These are phyloP conservation scores for Thymus mandschuricus DNA, from an alignment of 257 asterid species.

Conservation along the genomic window DNA sequence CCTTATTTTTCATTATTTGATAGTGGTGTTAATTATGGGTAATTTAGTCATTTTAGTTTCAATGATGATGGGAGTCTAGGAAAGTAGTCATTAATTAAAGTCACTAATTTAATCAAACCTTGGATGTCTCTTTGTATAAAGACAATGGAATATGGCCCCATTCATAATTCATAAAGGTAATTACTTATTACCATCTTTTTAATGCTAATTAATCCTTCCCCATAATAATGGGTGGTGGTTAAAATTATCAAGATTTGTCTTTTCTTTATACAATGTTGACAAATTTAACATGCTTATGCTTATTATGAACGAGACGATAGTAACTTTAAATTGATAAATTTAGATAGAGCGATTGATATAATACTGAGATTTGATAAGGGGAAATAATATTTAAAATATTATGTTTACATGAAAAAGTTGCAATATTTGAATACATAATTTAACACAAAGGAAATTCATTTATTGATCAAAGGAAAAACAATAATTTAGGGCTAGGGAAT, in stretches of 20 bases:
- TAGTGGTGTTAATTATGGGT: conserved; percentile 1
- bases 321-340: background rate
- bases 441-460: background rate
- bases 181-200: conserved; percentile 26
- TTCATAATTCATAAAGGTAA: background rate
- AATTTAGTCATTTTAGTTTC: background rate
- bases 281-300: no score
- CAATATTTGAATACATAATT: background rate
- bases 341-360: background rate
- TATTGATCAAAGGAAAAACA: no score
- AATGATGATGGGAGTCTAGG: background rate
- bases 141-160: conserved; percentile 9
- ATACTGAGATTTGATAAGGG: background rate
- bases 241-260: no score
- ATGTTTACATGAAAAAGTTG: background rate
- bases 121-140: background rate
- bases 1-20: background rate
- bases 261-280: no score
- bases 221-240: background rate
- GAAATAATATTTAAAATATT: background rate
- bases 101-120: background rate
- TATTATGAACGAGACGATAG: no score
- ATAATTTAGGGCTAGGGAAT: background rate
- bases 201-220: background rate
- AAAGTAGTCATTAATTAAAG: conserved; percentile 5